Percentiles rank a stretch among this genome's conserved stretches.
These are phyloP conservation scores for Sphaerostilbella broomeana DNA, from an alignment of 2,329 filamentous ascomycete genomes.

Conservation along the genomic window DNA sequence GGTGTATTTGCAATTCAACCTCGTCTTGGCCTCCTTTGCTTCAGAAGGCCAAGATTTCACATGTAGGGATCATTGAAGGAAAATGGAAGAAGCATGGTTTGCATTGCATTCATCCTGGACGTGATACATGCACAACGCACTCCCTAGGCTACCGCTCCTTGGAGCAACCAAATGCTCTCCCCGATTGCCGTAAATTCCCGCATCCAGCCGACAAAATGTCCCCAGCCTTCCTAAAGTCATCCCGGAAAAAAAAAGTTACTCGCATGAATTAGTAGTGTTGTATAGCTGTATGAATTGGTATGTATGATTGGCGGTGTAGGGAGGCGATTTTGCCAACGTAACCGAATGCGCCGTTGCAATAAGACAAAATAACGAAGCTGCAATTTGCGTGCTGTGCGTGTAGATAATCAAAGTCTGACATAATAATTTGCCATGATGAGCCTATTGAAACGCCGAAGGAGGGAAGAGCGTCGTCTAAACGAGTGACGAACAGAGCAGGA, in stretches of 20 bases:
- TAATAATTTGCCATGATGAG: background rate
- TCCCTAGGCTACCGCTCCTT: conserved; percentile 6
- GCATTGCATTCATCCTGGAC: conserved; percentile 17
- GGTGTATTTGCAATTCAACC: too few relatives aligned
- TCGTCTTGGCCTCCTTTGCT: too few relatives aligned
- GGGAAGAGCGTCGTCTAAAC: conserved; percentile 2
- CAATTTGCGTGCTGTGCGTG: background rate
- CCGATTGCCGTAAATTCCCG: background rate
- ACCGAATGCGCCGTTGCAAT: background rate
- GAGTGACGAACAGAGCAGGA: background rate
- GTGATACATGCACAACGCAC: conserved; percentile 20
- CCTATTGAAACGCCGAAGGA: conserved; percentile 6
- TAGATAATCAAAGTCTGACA: background rate
- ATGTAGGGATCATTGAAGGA: too few relatives aligned
- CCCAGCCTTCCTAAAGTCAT: background rate
- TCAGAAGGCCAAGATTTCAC: too few relatives aligned
- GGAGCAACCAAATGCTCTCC: conserved; percentile 9
- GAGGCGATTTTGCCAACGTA: background rate
- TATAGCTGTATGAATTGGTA: conserved; percentile 8
- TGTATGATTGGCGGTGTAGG: background rate
- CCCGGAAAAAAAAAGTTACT: conserved; percentile 7
- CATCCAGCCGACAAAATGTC: conserved; percentile 8
- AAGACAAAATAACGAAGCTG: conserved; percentile 4
- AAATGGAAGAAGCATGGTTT: too few relatives aligned
- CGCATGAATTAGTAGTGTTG: conserved; percentile 14